A percentile compares a stretch with the other conserved stretches of the same genome.
phyloP scores from a whole-genome alignment of 1,139 yeast genomes.

The Scheffersomyces illinoinensis region DNA sequence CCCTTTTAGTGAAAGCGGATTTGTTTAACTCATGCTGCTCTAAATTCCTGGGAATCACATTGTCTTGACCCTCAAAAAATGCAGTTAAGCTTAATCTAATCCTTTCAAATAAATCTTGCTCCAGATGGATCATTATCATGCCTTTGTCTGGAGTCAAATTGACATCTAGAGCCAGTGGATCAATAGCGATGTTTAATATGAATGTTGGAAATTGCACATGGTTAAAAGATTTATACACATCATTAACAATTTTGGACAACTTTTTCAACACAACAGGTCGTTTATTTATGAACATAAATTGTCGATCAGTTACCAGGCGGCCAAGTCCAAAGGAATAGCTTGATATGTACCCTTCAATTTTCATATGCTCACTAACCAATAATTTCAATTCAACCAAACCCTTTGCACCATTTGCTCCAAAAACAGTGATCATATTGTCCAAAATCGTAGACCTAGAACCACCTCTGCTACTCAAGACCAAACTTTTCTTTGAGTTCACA shows the following conservation, averaged over 20 bases:
- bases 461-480: conserved; percentile 55
- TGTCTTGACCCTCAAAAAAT: conserved; percentile 49
- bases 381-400: conserved; percentile 55
- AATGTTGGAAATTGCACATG: conserved; percentile 75
- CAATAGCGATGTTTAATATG: conserved; percentile 58
- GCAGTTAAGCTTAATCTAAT: conserved; percentile 42
- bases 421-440: conserved; percentile 65
- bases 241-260: conserved; percentile 64
- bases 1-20: background rate
- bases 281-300: conserved; percentile 67
- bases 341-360: conserved; percentile 64
- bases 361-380: conserved; percentile 19
- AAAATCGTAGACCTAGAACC: conserved; percentile 26
- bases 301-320: conserved; percentile 70
- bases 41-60: conserved; percentile 38
- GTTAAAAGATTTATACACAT: conserved; percentile 69
- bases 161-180: conserved; percentile 62
- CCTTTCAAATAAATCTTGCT: conserved; percentile 53
- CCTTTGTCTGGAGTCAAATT: conserved; percentile 93
- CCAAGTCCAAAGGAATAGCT: conserved; percentile 73
- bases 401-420: conserved; percentile 63
- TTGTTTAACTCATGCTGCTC: background rate
- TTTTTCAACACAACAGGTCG: conserved; percentile 70
- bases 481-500: conserved; percentile 48
- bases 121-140: conserved; percentile 67